These are phyloP conservation scores for Dendrocalamus sinicus DNA, from an alignment of 176 grass and related monocot species.

Conservation along the genomic window DNA sequence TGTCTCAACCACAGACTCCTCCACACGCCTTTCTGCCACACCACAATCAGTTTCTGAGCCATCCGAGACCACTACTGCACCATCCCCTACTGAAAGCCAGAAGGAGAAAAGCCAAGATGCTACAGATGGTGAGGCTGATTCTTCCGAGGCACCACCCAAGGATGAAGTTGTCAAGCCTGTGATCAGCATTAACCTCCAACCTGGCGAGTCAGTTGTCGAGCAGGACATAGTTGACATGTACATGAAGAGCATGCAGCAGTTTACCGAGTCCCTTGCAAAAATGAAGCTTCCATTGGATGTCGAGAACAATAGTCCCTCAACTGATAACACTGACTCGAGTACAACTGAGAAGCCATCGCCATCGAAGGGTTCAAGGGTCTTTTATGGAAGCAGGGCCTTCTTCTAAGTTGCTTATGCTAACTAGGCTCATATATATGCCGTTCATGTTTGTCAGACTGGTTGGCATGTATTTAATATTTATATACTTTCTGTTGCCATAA, in stretches of 20 bases:
- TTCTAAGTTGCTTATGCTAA: constrained; percentile 55
- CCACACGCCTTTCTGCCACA: constrained; percentile 7
- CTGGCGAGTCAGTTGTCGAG: constrained; percentile 64
- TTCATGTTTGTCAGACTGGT: constrained; percentile 9
- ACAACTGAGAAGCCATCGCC: constrained; percentile 56
- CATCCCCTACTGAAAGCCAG: constrained; percentile 42
- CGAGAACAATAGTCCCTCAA: constrained; percentile 47
- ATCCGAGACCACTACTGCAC: constrained; percentile 17
- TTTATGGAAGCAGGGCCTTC: constrained; percentile 97
- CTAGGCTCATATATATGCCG: constrained; percentile 11
- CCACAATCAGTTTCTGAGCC: constrained; percentile 49
- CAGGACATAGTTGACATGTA: constrained; percentile 94
- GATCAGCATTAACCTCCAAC: constrained; percentile 68
- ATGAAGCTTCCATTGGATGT: constrained; percentile 91
- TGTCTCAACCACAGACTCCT: constrained; percentile 63
- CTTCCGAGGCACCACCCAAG: constrained; percentile 46
- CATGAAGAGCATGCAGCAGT: constrained; percentile 99
- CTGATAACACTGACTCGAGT: constrained; percentile 44
- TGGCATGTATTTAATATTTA: constrained; percentile 26
- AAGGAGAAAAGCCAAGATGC: constrained; percentile 62
- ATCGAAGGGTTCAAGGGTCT: constrained; percentile 74
- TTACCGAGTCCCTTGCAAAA: constrained; percentile 88
- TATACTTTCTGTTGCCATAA: constrained; percentile 29
- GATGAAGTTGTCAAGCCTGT: constrained; percentile 59
- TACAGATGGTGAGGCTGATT: constrained; percentile 74